These are phyloP conservation scores for Ceratorhiza oryzae-sativae DNA, from an alignment of 1,284 basidiomycete species.

Conservation along the genomic window DNA sequence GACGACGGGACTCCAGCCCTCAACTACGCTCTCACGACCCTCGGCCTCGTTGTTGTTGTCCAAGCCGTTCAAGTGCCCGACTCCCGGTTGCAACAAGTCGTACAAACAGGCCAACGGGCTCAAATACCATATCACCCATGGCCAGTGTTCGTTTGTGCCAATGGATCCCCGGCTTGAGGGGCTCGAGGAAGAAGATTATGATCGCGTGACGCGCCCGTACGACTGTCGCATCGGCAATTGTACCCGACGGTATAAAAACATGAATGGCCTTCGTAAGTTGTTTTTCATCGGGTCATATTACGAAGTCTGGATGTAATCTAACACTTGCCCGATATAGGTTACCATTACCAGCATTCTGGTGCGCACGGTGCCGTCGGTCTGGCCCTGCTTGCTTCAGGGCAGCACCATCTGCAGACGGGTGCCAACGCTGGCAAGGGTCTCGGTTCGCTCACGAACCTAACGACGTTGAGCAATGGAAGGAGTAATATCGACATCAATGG, in stretches of 20 bases:
- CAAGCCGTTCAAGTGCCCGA: slow-evolving; percentile 97
- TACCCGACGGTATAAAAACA: slow-evolving; percentile 95
- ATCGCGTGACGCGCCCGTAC: slow-evolving; percentile 82
- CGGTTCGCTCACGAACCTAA: slow-evolving; percentile 36
- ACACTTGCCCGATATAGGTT: slow-evolving; percentile 56
- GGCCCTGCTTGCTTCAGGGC: slow-evolving; percentile 81
- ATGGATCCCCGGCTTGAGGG: slow-evolving; percentile 67
- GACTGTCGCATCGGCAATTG: slow-evolving; percentile 58
- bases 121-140: slow-evolving; percentile 96
- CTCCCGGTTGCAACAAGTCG: slow-evolving; percentile 96
- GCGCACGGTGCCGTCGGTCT: slow-evolving; percentile 91
- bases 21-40: slow-evolving; percentile 42
- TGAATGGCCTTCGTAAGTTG: slow-evolving; percentile 84
- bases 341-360: slow-evolving; percentile 97
- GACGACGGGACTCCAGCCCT: slow-evolving; percentile 50
- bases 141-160: slow-evolving; percentile 81
- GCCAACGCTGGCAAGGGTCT: slow-evolving; percentile 37
- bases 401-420: slow-evolving; percentile 57
- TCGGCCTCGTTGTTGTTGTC: slow-evolving; percentile 57
- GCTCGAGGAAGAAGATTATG: slow-evolving; percentile 75
- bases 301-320: not conserved
- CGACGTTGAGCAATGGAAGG: slow-evolving; percentile 31
- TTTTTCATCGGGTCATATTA: not conserved
- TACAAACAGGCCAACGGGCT: slow-evolving; percentile 98
- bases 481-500: slow-evolving; percentile 38